phyloP scores from a whole-genome alignment of 768 basidiomycete species.

The Pleurotus salmoneostramineus region DNA sequence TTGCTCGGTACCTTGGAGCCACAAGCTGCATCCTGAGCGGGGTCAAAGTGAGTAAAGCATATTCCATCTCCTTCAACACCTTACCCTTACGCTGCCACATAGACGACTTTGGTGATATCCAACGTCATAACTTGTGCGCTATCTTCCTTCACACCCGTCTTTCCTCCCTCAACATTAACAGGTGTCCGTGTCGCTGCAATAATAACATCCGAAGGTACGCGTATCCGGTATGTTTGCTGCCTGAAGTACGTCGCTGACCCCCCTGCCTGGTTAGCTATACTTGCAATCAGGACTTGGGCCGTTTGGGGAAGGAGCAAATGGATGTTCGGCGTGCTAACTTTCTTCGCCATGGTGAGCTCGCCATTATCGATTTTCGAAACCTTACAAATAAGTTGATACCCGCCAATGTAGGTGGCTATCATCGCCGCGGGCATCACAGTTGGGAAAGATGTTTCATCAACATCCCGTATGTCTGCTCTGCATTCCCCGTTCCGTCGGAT shows the following conservation, averaged over 20 bases:
- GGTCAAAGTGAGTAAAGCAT: neutral
- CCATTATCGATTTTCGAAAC: too few species aligned
- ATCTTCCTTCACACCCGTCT: neutral
- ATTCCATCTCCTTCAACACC: neutral
- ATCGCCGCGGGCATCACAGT: neutral
- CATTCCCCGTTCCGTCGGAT: neutral
- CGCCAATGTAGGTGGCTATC: neutral
- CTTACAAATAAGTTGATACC: too few species aligned
- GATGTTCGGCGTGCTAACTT: neutral
- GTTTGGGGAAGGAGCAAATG: slow-evolving; percentile 3
- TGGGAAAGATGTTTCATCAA: neutral
- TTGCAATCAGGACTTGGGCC: slow-evolving; percentile 2
- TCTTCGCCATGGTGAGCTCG: neutral
- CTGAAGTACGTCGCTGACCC: neutral
- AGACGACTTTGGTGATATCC: neutral
- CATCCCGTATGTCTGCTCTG: neutral
- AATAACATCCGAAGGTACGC: slow-evolving; percentile 1
- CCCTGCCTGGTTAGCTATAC: neutral
- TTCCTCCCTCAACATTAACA: neutral
- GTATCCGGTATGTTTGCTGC: neutral
- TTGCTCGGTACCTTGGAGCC: slow-evolving; percentile 1
- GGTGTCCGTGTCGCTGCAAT: slow-evolving; percentile 2
- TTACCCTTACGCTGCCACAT: neutral
- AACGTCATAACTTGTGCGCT: neutral
- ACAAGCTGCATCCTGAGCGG: neutral